phyloP scores from a whole-genome alignment of 2,329 filamentous ascomycete species.

The Colletotrichum spaethianum region DNA sequence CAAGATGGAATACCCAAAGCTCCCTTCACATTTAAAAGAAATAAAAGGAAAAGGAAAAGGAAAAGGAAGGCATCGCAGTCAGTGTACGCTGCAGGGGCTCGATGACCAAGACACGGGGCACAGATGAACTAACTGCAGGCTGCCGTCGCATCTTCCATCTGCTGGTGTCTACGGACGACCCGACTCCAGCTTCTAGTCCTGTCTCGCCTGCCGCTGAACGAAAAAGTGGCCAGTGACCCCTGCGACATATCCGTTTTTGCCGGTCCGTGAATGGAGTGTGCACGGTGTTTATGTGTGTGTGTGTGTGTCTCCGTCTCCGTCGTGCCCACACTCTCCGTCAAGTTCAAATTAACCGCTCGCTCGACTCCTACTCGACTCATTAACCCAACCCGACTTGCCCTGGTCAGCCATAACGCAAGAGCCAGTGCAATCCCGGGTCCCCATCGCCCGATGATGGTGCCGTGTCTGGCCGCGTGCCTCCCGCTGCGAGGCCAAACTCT shows the following conservation, averaged over 20 bases:
- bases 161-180: background rate
- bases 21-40: no score
- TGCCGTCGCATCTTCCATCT: conserved; percentile 1
- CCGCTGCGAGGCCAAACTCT: conserved; percentile 37
- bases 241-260: conserved; percentile 27
- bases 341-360: background rate
- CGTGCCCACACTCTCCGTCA: background rate
- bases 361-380: conserved; percentile 14
- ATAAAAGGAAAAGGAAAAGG: no score
- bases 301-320: background rate
- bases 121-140: conserved; percentile 15
- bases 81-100: background rate
- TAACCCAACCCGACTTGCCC: conserved; percentile 6
- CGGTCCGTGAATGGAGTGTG: background rate
- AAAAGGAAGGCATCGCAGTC: conserved; percentile 11
- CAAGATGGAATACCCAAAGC: background rate
- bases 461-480: conserved; percentile 26
- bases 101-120: conserved; percentile 17
- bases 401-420: conserved; percentile 9
- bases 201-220: conserved; percentile 4
- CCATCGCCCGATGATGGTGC: conserved; percentile 19
- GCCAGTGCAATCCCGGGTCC: conserved; percentile 12
- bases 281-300: background rate
- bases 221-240: conserved; percentile 15
- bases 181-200: background rate